A percentile compares a stretch with the other conserved stretches of the same genome.
Evolutionary conservation across 352 stramenopile genomes (phyloP).

Genomic region (Poterioochromonas sp.): DNA sequence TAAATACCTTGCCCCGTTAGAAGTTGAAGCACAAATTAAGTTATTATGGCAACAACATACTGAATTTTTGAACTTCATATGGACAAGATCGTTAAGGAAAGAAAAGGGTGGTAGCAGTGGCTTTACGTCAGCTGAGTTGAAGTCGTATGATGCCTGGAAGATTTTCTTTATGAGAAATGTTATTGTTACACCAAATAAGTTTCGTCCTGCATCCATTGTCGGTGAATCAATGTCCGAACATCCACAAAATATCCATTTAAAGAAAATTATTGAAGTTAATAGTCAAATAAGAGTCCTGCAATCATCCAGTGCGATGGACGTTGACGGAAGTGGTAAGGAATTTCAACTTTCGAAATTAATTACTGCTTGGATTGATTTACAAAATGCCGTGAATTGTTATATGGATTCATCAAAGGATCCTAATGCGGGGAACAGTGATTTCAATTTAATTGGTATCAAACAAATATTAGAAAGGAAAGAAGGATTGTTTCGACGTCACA

Average conservation of each 20-base stretch:
- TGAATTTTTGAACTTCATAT: constrained; percentile 80
- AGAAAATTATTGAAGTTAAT: constrained; percentile 82
- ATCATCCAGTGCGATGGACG: constrained; percentile 54
- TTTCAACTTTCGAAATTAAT: background rate
- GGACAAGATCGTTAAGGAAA: constrained; percentile 58
- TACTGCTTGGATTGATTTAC: constrained; percentile 78
- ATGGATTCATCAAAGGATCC: constrained; percentile 70
- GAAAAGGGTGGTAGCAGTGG: too few species aligned
- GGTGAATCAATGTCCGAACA: constrained; percentile 92
- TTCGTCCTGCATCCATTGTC: constrained; percentile 92
- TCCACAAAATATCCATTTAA: constrained; percentile 87
- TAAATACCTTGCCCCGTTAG: constrained; percentile 85
- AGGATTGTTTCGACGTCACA: constrained; percentile 97
- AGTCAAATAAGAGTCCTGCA: constrained; percentile 61
- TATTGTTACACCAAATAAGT: constrained; percentile 88
- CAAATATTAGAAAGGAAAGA: constrained; percentile 99
- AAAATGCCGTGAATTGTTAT: constrained; percentile 79
- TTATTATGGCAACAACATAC: constrained; percentile 86
- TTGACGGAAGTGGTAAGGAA: constrained; percentile 44
- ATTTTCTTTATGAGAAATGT: constrained; percentile 95
- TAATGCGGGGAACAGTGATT: constrained; percentile 34
- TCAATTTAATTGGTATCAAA: constrained; percentile 70
- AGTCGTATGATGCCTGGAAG: constrained; percentile 58
- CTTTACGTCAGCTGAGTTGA: constrained; percentile 32
- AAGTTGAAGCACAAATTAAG: constrained; percentile 87